Evolutionary conservation across 352 stramenopile genomes (phyloP).

Genomic region (Globisporangium megalacanthum): DNA sequence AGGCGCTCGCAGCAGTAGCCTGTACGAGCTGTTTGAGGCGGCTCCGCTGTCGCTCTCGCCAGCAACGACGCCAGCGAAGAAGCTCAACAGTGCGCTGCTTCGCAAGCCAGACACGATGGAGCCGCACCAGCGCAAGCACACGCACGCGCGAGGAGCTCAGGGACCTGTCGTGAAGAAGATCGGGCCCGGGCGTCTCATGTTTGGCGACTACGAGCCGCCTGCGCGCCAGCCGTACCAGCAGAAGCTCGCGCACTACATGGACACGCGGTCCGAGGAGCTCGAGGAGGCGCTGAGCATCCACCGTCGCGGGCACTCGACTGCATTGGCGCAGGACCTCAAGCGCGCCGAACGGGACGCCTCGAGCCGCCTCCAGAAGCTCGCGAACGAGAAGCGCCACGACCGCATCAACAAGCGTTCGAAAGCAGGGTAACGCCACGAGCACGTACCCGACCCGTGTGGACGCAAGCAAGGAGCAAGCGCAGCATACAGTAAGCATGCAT

Average conservation of each 20-base stretch:
- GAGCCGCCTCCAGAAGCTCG: constrained; percentile 52
- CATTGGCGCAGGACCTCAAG: constrained; percentile 36
- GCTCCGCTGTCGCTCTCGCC: constrained; percentile 25
- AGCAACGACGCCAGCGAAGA: constrained; percentile 19
- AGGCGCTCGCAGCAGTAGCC: constrained; percentile 4
- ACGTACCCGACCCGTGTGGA: not conserved
- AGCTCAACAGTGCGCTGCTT: constrained; percentile 9
- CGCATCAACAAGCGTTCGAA: constrained; percentile 71
- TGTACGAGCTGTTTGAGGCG: constrained; percentile 34
- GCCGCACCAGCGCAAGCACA: constrained; percentile 15
- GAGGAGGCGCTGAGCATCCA: constrained; percentile 74
- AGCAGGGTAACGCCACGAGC: constrained; percentile 1
- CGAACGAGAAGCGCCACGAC: constrained; percentile 74
- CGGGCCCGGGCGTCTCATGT: constrained; percentile 57
- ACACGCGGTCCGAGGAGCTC: constrained; percentile 47
- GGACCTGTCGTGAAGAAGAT: constrained; percentile 19
- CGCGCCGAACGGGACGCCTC: constrained; percentile 62
- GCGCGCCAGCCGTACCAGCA: constrained; percentile 66
- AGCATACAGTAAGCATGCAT: constrained; percentile 1
- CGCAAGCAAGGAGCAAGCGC: not conserved
- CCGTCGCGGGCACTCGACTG: constrained; percentile 23
- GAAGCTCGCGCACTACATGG: constrained; percentile 76
- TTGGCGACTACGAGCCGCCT: constrained; percentile 63
- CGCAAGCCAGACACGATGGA: constrained; percentile 10
- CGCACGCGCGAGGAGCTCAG: not conserved